phyloP scores from a whole-genome alignment of 2,329 filamentous ascomycete species.

The Bipolaris zeicola region DNA sequence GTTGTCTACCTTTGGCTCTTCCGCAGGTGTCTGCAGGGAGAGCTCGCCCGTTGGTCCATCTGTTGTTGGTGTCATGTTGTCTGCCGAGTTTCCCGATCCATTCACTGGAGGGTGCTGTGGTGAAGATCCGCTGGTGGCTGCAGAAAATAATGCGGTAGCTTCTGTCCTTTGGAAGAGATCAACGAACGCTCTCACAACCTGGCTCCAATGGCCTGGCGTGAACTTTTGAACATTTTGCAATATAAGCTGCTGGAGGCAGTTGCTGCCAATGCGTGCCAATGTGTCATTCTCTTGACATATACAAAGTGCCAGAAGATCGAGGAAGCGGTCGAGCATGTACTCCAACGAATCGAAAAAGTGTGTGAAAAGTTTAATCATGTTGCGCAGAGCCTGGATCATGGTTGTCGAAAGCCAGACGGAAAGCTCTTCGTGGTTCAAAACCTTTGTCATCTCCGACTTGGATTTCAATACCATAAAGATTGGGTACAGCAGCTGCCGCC shows the following conservation, averaged over 20 bases:
- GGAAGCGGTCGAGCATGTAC: constrained; percentile 97
- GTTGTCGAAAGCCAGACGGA: constrained; percentile 99
- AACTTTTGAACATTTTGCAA: constrained; percentile 96
- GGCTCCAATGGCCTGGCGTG: constrained; percentile 82
- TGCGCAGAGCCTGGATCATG: constrained; percentile 97
- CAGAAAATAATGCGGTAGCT: constrained; percentile 92
- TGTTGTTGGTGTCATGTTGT: constrained; percentile 50
- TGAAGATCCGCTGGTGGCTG: constrained; percentile 59
- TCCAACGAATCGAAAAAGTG: constrained; percentile 97
- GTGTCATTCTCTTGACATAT: constrained; percentile 99
- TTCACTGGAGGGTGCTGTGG: constrained; percentile 56
- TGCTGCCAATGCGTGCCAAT: constrained; percentile 95
- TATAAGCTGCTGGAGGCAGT: constrained; percentile 95
- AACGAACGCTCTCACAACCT: constrained; percentile 94
- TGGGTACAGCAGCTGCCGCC: constrained; percentile 94
- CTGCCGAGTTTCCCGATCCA: constrained; percentile 50
- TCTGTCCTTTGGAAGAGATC: constrained; percentile 95
- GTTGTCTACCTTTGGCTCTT: constrained; percentile 43
- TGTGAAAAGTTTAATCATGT: constrained; percentile 98
- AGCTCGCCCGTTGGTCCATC: constrained; percentile 44
- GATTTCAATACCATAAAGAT: constrained; percentile 99
- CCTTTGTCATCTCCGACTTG: constrained; percentile 94
- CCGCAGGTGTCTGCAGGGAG: constrained; percentile 39
- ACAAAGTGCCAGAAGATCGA: constrained; percentile 91
- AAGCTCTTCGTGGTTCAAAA: constrained; percentile 92